Percentiles rank a stretch among this genome's conserved stretches.
Conservation (phyloP, 2,329 filamentous ascomycete genomes). For the Pyricularia grisea region DNA sequence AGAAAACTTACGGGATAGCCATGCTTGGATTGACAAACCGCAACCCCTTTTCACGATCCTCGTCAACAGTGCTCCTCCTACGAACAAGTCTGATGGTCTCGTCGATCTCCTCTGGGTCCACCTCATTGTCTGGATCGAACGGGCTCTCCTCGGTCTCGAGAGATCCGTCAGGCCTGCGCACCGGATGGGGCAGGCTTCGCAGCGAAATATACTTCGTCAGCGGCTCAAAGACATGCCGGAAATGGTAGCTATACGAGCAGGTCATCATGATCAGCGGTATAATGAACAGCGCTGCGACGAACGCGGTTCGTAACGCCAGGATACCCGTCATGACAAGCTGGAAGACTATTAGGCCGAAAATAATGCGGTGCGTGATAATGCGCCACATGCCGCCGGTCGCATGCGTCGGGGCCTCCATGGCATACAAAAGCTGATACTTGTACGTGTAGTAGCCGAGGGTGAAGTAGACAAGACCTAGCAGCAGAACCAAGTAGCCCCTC, state of each 20-base stretch:
- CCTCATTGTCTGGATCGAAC: constrained; percentile 29
- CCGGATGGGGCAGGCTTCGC: constrained; percentile 46
- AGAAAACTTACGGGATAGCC: constrained; percentile 49
- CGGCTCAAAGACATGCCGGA: constrained; percentile 71
- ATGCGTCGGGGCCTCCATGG: constrained; percentile 95
- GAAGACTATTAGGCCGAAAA: constrained; percentile 80
- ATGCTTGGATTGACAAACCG: constrained; percentile 72
- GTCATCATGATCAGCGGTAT: constrained; percentile 70
- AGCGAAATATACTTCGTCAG: constrained; percentile 89
- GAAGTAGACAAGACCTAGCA: constrained; percentile 79
- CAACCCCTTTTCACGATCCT: constrained; percentile 59
- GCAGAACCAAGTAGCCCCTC: constrained; percentile 69
- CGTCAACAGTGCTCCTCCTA: constrained; percentile 59
- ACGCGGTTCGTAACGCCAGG: constrained; percentile 64
- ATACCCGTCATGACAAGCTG: constrained; percentile 86
- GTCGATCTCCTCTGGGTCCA: constrained; percentile 10
- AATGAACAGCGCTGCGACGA: constrained; percentile 63
- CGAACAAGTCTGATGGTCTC: constrained; percentile 20
- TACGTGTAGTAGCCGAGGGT: constrained; percentile 78
- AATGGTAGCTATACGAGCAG: constrained; percentile 84
- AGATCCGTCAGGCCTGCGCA: constrained; percentile 47
- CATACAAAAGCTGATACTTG: constrained; percentile 96
- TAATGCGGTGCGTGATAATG: constrained; percentile 88
- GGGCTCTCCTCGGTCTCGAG: constrained; percentile 35
- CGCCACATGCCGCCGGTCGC: constrained; percentile 91